Conservation (phyloP, 1,284 basidiomycete genomes). For the Coriolopsis trogii region DNA sequence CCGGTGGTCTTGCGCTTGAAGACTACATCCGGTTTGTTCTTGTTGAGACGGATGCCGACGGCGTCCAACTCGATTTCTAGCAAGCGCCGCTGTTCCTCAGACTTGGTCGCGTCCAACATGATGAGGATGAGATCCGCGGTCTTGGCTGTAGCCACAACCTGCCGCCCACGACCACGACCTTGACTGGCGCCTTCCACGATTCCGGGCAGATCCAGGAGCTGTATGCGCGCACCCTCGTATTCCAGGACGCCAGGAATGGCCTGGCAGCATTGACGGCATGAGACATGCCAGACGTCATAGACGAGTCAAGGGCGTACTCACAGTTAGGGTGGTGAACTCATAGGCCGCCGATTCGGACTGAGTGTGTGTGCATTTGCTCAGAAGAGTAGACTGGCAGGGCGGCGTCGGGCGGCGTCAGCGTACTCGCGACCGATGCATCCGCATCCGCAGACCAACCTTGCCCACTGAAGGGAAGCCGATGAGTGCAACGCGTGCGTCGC, state of each 20-base stretch:
- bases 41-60: constrained; percentile 95
- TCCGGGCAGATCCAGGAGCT: constrained; percentile 94
- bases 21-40: constrained; percentile 84
- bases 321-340: constrained; percentile 94
- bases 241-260: constrained; percentile 96
- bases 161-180: constrained; percentile 91
- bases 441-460: constrained; percentile 52
- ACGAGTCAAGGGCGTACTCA: constrained; percentile 38
- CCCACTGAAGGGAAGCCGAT: constrained; percentile 97
- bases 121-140: constrained; percentile 95
- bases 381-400: constrained; percentile 75
- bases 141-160: constrained; percentile 94
- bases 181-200: constrained; percentile 97
- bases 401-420: neutral
- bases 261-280: constrained; percentile 38
- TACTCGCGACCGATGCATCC: neutral
- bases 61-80: constrained; percentile 95
- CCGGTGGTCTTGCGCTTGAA: constrained; percentile 89
- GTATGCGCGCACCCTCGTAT: constrained; percentile 91
- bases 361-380: constrained; percentile 93
- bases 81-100: constrained; percentile 86
- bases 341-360: constrained; percentile 90
- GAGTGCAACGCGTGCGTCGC: constrained; percentile 90
- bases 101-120: constrained; percentile 97
- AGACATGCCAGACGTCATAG: constrained; percentile 1